A percentile compares a stretch with the other conserved stretches of the same genome.
phyloP scores from a whole-genome alignment of 352 stramenopile genomes.

The Phytopythium aichiense region DNA sequence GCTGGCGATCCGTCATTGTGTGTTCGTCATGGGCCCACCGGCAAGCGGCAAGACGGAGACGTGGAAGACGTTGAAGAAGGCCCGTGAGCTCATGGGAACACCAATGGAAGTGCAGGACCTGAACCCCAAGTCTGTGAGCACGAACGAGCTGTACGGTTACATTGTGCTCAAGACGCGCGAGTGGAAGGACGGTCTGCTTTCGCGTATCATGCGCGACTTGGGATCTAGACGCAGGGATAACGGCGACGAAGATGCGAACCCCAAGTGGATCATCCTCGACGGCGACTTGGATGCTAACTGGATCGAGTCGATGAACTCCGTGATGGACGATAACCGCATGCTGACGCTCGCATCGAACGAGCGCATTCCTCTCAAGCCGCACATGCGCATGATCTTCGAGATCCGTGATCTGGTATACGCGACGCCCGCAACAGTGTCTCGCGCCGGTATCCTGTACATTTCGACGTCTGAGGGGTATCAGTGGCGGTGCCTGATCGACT shows the following conservation, averaged over 20 bases:
- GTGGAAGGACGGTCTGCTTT: constrained; percentile 95
- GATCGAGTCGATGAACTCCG: constrained; percentile 97
- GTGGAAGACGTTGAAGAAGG: constrained; percentile 92
- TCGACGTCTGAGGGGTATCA: constrained; percentile 94
- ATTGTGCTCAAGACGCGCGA: constrained; percentile 94
- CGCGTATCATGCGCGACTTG: constrained; percentile 94
- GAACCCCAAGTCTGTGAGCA: constrained; percentile 95
- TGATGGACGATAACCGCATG: constrained; percentile 98
- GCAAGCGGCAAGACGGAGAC: constrained; percentile 94
- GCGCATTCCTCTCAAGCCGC: constrained; percentile 93
- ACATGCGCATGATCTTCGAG: constrained; percentile 98
- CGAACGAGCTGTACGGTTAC: constrained; percentile 95
- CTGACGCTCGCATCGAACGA: constrained; percentile 96
- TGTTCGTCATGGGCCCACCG: constrained; percentile 95
- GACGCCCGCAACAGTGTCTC: constrained; percentile 93
- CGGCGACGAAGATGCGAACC: constrained; percentile 87
- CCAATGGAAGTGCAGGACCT: constrained; percentile 91
- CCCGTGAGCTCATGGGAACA: constrained; percentile 84
- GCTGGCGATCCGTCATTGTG: constrained; percentile 93
- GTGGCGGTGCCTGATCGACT: constrained; percentile 93
- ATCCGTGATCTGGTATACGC: constrained; percentile 95
- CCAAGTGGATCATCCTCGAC: constrained; percentile 97
- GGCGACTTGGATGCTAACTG: constrained; percentile 97
- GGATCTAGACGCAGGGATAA: constrained; percentile 88
- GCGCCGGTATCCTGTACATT: constrained; percentile 96